phyloP scores from a whole-genome alignment of 768 basidiomycete species.

The Agaricus subrufescens region DNA sequence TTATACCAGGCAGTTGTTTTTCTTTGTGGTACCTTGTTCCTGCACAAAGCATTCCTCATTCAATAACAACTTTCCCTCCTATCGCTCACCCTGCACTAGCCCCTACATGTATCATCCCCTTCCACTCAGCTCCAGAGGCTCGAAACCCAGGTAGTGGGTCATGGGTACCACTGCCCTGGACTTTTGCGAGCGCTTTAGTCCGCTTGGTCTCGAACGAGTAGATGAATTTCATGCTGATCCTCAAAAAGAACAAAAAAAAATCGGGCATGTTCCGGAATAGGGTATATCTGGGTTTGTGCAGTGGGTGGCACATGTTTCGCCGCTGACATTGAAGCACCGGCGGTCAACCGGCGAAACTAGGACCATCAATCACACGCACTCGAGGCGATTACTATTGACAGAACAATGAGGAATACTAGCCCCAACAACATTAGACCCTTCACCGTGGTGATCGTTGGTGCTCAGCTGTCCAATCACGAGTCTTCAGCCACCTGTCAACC shows the following conservation, averaged over 20 bases:
- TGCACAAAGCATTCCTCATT: no score
- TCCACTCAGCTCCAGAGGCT: neutral
- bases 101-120: neutral
- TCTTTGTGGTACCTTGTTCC: conserved; percentile 2
- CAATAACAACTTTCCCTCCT: neutral
- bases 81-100: neutral
- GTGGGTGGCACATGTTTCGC: neutral
- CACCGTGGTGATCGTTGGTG: neutral
- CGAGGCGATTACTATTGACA: neutral
- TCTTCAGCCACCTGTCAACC: neutral
- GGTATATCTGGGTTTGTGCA: conserved; percentile 1
- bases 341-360: conserved; percentile 4
- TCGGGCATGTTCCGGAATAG: conserved; percentile 4
- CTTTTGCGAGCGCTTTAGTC: neutral
- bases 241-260: neutral
- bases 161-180: neutral
- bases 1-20: conserved; percentile 8
- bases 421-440: conserved; percentile 4
- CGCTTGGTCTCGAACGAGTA: neutral
- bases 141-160: conserved; percentile 1
- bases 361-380: conserved; percentile 1
- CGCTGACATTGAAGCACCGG: neutral
- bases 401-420: conserved; percentile 10
- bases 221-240: conserved; percentile 6
- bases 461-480: neutral